Conservation (phyloP, 2,329 filamentous ascomycete species). For the Penicillium frequentans region DNA sequence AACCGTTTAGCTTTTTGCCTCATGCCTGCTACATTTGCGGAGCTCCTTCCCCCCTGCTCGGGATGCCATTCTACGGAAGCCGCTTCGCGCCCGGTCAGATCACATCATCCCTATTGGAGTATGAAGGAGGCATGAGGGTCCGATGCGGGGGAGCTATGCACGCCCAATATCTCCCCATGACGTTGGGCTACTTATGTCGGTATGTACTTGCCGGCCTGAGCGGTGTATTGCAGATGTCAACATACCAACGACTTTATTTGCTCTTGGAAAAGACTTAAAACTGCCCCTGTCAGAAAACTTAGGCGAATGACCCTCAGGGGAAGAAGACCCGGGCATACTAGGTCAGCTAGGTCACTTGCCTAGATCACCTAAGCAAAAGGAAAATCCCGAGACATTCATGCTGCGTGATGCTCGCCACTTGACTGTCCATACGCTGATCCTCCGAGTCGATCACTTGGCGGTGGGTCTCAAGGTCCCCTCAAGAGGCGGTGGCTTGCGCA, state of each 20-base stretch:
- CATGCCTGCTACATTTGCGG: background rate
- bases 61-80: background rate
- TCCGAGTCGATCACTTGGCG: background rate
- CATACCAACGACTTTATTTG: background rate
- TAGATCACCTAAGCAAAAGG: background rate
- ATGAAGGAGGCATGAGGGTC: background rate
- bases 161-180: background rate
- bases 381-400: background rate
- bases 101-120: conserved; percentile 3
- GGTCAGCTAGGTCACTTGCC: background rate
- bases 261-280: background rate
- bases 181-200: background rate
- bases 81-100: background rate
- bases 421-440: background rate
- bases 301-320: background rate
- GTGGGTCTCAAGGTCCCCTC: background rate
- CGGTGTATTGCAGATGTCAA: background rate
- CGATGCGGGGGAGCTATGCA: background rate
- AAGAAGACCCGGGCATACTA: background rate
- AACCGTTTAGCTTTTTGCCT: background rate
- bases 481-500: background rate
- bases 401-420: background rate
- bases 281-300: background rate
- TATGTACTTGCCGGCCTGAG: background rate
- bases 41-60: background rate